Base-by-base conservation (phyloP, 257 asterid genomes). In the Fraxinus americana region DNA sequence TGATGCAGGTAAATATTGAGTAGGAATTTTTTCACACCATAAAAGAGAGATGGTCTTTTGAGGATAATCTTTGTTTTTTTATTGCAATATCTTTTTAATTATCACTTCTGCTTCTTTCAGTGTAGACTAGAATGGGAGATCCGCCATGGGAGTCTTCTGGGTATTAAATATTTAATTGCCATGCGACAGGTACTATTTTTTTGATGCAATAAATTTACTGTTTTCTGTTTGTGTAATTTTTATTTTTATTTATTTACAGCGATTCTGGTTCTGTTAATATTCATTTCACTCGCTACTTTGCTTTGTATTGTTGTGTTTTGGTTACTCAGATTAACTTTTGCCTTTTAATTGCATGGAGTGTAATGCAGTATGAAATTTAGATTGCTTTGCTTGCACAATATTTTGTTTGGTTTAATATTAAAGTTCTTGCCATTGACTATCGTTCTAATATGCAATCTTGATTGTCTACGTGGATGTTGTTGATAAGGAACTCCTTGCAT, bases 51-150 rank as follows among this genome's bases (percentile, higher is more conserved):
- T 69, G 71, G 7, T 16, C 5, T 69, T 54, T 19, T 17, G 21
- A 35, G 78, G 57, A 48, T 52, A 59, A 61, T 72, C 9, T 70
- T 75, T 78, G 67, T 72, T 67, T 63, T 52, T 72, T 73, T 19
- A 50, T 74, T 76, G 43, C 70, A 69, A 23, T 85, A 70, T 75
- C 63, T 76, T 85, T 35, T 86, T 90, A 83, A 90, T 89, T 86
- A 86, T 82, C 82, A 78, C 78, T 84, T 83, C 38, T 84, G 83
- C 86, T 84, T 85, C 82, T 90, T 93, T 89, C 99, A 96, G 99
- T 89, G 90, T 96, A 93, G 98, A 82, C 88, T 97, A 84, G 99
- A 96, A 85, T 96, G 99, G 99, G 99, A 96, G 90, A 93, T 96
- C 85, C 98, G 99, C 38, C 99, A 96, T 79, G 97, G 99, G 77